Evolutionary conservation across 352 stramenopile species (phyloP).

Genomic region (Phytophthora pisi): DNA sequence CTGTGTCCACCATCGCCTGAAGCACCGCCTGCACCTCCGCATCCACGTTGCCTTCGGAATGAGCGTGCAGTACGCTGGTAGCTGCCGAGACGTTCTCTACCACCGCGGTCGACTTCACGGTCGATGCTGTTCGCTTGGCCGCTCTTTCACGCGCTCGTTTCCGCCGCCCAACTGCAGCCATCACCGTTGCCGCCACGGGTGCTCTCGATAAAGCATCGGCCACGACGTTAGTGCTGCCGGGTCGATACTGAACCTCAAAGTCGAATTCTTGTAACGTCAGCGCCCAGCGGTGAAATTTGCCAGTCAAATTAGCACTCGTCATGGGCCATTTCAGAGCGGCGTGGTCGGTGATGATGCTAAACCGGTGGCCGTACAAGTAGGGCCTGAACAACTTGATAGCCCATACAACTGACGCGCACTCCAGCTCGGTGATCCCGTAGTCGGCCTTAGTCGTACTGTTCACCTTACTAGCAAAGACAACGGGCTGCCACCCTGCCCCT

Average conservation of each 20-base stretch:
- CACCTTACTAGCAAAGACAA: background rate
- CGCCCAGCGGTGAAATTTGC: slow-evolving; percentile 20
- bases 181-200: background rate
- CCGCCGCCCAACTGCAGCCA: no score
- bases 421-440: background rate
- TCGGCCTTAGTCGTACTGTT: background rate
- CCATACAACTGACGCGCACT: background rate
- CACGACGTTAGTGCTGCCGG: slow-evolving; percentile 15
- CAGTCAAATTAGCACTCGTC: background rate
- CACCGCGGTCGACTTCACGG: no score
- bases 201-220: slow-evolving; percentile 23
- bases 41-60: no score
- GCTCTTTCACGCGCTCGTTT: no score
- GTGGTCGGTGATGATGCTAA: background rate
- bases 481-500: slow-evolving; percentile 3
- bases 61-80: no score
- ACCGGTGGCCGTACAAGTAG: background rate
- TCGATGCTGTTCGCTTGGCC: no score
- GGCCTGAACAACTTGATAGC: background rate
- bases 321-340: background rate
- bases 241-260: slow-evolving; percentile 15
- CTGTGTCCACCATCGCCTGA: no score
- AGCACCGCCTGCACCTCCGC: no score
- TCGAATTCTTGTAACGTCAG: slow-evolving; percentile 30
- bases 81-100: no score